phyloP scores from a whole-genome alignment of 768 basidiomycete genomes.

The Rhodotorula babjevae region DNA sequence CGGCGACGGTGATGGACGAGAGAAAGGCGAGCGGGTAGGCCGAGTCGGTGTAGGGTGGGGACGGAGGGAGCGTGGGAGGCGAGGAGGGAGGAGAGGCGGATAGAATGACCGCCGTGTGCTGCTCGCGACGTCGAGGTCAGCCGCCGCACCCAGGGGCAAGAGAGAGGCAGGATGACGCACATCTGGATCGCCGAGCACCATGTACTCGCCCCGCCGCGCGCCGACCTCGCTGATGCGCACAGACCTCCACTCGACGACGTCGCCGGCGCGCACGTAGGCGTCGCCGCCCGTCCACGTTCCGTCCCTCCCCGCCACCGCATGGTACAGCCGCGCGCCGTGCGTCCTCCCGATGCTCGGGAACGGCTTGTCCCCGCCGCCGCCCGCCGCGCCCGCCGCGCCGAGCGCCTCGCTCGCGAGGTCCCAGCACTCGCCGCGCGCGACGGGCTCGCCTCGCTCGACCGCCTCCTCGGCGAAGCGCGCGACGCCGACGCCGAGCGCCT shows the following conservation, averaged over 20 bases:
- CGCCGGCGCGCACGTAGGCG: constrained; percentile 55
- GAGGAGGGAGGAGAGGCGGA: constrained; percentile 46
- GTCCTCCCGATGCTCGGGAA: constrained; percentile 54
- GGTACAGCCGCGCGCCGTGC: constrained; percentile 58
- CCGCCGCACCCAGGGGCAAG: background rate
- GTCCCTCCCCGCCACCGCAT: constrained; percentile 50
- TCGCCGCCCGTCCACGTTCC: constrained; percentile 48
- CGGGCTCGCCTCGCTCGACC: constrained; percentile 50
- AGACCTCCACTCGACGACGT: constrained; percentile 57
- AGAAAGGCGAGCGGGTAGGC: constrained; percentile 50
- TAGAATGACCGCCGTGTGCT: constrained; percentile 56
- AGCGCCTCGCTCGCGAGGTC: constrained; percentile 57
- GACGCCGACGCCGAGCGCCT: constrained; percentile 55
- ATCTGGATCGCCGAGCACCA: constrained; percentile 54
- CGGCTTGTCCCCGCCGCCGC: constrained; percentile 44
- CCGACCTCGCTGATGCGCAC: constrained; percentile 47
- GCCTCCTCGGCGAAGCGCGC: constrained; percentile 55
- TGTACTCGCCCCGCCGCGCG: constrained; percentile 25
- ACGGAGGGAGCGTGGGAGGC: constrained; percentile 44
- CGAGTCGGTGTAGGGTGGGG: constrained; percentile 37
- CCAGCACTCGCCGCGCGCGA: constrained; percentile 53
- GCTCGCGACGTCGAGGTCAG: background rate
- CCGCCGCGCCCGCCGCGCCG: constrained; percentile 46
- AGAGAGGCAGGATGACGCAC: constrained; percentile 11
- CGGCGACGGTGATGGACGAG: constrained; percentile 54